Evolutionary conservation across 176 grass and related monocot species (phyloP).

Genomic region (Carex kokanica): DNA sequence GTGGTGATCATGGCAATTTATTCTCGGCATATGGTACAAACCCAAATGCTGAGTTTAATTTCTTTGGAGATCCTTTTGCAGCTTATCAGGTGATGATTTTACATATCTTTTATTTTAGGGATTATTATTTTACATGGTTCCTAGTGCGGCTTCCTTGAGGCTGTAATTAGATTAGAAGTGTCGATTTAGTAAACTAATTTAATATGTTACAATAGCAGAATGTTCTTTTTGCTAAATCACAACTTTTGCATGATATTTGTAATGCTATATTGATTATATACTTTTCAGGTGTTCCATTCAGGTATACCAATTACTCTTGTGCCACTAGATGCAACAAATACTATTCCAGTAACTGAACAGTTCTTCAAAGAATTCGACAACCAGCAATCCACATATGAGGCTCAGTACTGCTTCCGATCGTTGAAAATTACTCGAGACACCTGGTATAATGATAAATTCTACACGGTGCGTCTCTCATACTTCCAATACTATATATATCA

Average conservation of each 20-base stretch:
- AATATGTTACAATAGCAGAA: neutral
- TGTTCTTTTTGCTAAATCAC: neutral
- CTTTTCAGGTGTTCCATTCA: slow-evolving; percentile 67
- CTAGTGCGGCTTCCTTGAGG: neutral
- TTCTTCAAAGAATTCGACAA: slow-evolving; percentile 62
- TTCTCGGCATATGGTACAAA: slow-evolving; percentile 64
- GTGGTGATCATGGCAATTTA: slow-evolving; percentile 73
- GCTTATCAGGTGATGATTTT: slow-evolving; percentile 65
- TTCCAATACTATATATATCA: neutral
- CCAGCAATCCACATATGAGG: slow-evolving; percentile 62
- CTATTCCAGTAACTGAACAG: slow-evolving; percentile 63
- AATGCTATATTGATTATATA: slow-evolving; percentile 24
- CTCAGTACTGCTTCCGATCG: slow-evolving; percentile 65
- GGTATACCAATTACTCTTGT: slow-evolving; percentile 80
- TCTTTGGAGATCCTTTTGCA: slow-evolving; percentile 86
- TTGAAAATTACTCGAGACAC: slow-evolving; percentile 75
- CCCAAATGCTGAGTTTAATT: slow-evolving; percentile 80
- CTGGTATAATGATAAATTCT: slow-evolving; percentile 64
- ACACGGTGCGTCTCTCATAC: slow-evolving; percentile 41
- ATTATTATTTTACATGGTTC: neutral
- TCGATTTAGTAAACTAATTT: slow-evolving; percentile 1
- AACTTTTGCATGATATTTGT: slow-evolving; percentile 43
- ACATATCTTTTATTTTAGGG: neutral
- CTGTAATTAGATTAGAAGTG: neutral
- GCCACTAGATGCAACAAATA: slow-evolving; percentile 92